Conservation (phyloP, 2,329 filamentous ascomycete species). For the Penicillium brasilianum region DNA sequence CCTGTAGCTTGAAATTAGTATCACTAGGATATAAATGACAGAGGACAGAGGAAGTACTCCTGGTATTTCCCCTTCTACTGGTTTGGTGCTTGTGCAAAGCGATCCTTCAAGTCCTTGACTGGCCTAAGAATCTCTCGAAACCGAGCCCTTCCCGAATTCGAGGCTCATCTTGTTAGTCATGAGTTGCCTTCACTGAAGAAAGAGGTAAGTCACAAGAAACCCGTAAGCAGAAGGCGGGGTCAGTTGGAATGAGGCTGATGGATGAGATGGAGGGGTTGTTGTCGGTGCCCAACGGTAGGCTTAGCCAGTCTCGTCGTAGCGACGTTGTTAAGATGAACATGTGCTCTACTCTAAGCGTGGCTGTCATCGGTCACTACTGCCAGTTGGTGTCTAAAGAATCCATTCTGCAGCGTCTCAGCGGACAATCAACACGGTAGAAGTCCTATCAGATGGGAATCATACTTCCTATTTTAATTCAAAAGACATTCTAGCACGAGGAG, state of each 20-base stretch:
- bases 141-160: constrained; percentile 6
- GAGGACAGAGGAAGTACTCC: background rate
- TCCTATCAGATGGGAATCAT: too few relatives aligned
- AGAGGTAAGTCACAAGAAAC: too few relatives aligned
- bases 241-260: background rate
- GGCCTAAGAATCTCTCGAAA: constrained; percentile 1
- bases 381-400: too few relatives aligned
- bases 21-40: background rate
- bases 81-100: constrained; percentile 5
- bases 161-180: constrained; percentile 7
- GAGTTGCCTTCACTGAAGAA: background rate
- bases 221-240: background rate
- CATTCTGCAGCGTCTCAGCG: too few relatives aligned
- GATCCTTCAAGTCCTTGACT: constrained; percentile 1
- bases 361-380: background rate
- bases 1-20: background rate
- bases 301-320: background rate
- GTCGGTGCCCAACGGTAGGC: background rate
- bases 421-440: too few relatives aligned
- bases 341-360: background rate
- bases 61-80: constrained; percentile 2
- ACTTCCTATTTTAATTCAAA: too few relatives aligned
- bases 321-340: background rate
- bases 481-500: background rate
- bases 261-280: background rate